Base-by-base conservation (phyloP, 345 rosid genomes). In the Populus davidiana region DNA sequence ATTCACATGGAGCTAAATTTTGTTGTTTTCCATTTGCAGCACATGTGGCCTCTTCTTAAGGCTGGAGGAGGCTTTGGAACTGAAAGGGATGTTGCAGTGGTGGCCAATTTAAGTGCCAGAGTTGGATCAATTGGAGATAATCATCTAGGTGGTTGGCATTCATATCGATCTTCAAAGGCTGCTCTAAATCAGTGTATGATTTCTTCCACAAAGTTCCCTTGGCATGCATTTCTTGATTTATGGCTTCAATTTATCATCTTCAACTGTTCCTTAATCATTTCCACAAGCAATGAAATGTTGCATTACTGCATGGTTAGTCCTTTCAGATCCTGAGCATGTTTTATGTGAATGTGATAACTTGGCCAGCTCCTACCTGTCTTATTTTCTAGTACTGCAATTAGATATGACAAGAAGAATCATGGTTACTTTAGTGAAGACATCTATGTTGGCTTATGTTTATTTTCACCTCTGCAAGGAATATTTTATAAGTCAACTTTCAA, bases 1-100 rank as follows among this genome's bases (percentile, higher is more conserved):
- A 62, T 41, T 56, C 29, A 36, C 25, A 49, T 13, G 11, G 29
- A 3, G 50, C 9, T 41, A 14, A 20, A 35, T 69, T 35, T 17
- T 74, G 11, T 3, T 61, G 36, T 78, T 74, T 84, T n/a, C 79
- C 43, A n/a, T 54, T 77, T 84, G 75, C 89, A 95, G 99, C 97
- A 93, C 75, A 90, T 91, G 97, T 93, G 97, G 97, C 97, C 98
- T 70, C 96, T 95, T 79, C 89, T 95, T 66, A 93, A 89, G 78
- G 91, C 86, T 71, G 99, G 97, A 62, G 94, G 94, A 76, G 94
- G 92, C 52, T 80, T 17, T 67, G 93, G 92, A 69, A 90, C 90
- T 8, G 85, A 86, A 36, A 88, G 91, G 82, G 93, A 89, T 77
- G 90, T 89, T 67, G 92, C 99, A 41, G 96, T 93, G 78, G 90